A percentile compares a stretch with the other conserved stretches of the same genome.
Conservation (phyloP, 1,284 basidiomycete species). For the Lignosus rhinocerotis region DNA sequence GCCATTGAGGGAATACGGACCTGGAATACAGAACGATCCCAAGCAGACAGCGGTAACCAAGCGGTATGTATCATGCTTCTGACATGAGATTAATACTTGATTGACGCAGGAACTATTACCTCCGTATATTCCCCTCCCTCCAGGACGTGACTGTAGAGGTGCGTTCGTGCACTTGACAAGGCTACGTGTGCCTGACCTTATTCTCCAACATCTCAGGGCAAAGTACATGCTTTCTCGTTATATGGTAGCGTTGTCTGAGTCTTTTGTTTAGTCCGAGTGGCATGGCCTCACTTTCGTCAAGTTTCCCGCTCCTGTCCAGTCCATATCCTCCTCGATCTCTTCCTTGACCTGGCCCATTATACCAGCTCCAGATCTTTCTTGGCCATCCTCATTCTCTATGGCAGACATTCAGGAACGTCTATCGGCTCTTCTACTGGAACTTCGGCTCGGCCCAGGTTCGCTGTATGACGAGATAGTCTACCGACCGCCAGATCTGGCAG, state of each 20-base stretch:
- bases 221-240: not conserved
- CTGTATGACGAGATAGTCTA: conserved; percentile 37
- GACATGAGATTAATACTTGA: no score
- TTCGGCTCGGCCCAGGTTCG: conserved; percentile 38
- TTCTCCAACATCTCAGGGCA: not conserved
- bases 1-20: no score
- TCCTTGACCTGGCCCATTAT: conserved; percentile 35
- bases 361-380: conserved; percentile 30
- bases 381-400: conserved; percentile 31
- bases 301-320: conserved; percentile 26
- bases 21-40: no score
- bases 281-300: conserved; percentile 32
- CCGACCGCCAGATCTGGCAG: conserved; percentile 27
- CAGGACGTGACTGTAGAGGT: no score
- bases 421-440: conserved; percentile 35
- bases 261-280: conserved; percentile 21
- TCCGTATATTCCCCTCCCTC: no score
- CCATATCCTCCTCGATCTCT: conserved; percentile 29
- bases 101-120: no score
- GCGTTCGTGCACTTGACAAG: no score
- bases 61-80: no score
- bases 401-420: conserved; percentile 32
- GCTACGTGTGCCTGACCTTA: no score
- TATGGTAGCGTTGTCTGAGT: no score
- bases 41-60: no score